Evolutionary conservation across 2,329 filamentous ascomycete genomes (phyloP).

Genomic region (Conoideocrella luteorostrata): DNA sequence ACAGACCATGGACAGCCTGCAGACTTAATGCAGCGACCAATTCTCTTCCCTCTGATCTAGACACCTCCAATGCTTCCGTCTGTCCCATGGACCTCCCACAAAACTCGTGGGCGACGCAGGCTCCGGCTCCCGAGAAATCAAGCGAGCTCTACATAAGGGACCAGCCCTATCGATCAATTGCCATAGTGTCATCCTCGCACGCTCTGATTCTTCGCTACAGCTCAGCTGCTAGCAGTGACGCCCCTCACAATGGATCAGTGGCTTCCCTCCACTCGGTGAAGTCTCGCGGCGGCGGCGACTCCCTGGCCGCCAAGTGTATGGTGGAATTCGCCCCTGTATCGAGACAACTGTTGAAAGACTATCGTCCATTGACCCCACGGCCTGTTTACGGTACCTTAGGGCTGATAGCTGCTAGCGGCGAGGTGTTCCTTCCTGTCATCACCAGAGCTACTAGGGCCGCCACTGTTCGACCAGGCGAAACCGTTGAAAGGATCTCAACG

Average conservation of each 20-base stretch:
- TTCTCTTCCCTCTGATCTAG: conserved; percentile 8
- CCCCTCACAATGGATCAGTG: conserved; percentile 52
- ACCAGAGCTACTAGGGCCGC: conserved; percentile 74
- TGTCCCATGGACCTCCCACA: conserved; percentile 41
- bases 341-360: conserved; percentile 64
- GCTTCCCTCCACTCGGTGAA: conserved; percentile 43
- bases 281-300: conserved; percentile 35
- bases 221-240: conserved; percentile 51
- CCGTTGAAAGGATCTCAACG: conserved; percentile 75
- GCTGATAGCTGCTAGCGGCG: conserved; percentile 72
- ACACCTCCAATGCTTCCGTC: conserved; percentile 8
- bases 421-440: conserved; percentile 88
- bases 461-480: conserved; percentile 78
- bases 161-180: conserved; percentile 79
- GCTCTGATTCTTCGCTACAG: conserved; percentile 81
- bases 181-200: conserved; percentile 72
- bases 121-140: conserved; percentile 50
- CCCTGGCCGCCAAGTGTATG: conserved; percentile 62
- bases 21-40: conserved; percentile 8
- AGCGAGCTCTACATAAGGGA: conserved; percentile 82
- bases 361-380: conserved; percentile 65
- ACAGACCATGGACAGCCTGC: conserved; percentile 14
- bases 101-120: conserved; percentile 38
- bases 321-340: conserved; percentile 72
- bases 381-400: conserved; percentile 82